A percentile compares a stretch with the other conserved stretches of the same genome.
Evolutionary conservation across 1,284 basidiomycete genomes (phyloP).

Genomic region (Cryptococcus sp.): DNA sequence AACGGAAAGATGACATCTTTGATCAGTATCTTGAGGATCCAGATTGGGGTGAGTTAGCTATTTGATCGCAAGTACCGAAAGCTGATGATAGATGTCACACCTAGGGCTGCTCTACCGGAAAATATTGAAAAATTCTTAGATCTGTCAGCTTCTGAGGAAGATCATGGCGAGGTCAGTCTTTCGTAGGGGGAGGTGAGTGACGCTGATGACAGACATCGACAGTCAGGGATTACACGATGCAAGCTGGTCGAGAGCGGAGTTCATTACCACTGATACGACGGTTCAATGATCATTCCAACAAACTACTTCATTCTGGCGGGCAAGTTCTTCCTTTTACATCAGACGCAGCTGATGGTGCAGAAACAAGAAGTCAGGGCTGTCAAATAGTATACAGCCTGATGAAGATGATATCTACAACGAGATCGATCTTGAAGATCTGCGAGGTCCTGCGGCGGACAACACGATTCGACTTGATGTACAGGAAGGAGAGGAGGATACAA

Average conservation of each 20-base stretch:
- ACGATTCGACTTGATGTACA: conserved; percentile 77
- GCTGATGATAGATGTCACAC: conserved; percentile 64
- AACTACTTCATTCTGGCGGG: conserved; percentile 60
- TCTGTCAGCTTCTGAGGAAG: conserved; percentile 81
- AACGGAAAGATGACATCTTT: conserved; percentile 88
- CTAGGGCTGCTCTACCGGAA: conserved; percentile 63
- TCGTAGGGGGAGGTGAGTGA: not conserved
- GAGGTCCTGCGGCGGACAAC: conserved; percentile 58
- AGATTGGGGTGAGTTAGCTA: conserved; percentile 68
- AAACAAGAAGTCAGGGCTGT: conserved; percentile 3
- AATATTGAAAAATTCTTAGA: conserved; percentile 75
- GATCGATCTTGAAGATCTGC: conserved; percentile 83
- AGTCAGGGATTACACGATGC: conserved; percentile 89
- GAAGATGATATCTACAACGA: conserved; percentile 55
- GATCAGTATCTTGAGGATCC: conserved; percentile 92
- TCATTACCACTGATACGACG: conserved; percentile 89
- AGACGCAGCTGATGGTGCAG: conserved; percentile 27
- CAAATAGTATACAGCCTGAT: conserved; percentile 9
- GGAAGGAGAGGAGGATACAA: conserved; percentile 19
- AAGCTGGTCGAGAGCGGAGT: conserved; percentile 79
- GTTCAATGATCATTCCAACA: conserved; percentile 95
- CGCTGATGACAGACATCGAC: conserved; percentile 64
- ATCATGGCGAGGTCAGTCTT: conserved; percentile 72
- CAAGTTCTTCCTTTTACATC: conserved; percentile 4
- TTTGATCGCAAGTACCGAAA: not conserved